A percentile compares a stretch with the other conserved stretches of the same genome.
These are phyloP conservation scores for Penicillium mononematosum DNA, from an alignment of 495 filamentous ascomycete species.

Conservation along the genomic window DNA sequence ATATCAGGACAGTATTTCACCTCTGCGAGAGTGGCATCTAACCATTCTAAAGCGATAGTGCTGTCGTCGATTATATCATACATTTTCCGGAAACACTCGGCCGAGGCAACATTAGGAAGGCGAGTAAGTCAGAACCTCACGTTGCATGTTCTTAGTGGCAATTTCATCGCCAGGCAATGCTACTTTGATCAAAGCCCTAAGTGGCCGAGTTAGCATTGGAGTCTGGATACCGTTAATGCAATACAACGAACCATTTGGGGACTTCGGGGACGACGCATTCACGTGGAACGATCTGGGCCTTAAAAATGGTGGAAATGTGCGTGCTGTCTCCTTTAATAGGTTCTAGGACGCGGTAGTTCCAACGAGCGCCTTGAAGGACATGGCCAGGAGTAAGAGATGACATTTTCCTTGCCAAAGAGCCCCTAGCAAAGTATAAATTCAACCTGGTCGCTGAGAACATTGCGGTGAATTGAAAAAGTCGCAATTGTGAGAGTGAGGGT, in stretches of 20 bases:
- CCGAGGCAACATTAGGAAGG: not conserved
- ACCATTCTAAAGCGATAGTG: slow-evolving; percentile 1
- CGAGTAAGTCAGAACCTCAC: not conserved
- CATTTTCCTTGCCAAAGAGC: not conserved
- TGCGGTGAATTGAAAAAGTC: not conserved
- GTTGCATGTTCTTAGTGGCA: not conserved
- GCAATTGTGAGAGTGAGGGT: not conserved
- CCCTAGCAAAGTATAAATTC: not conserved
- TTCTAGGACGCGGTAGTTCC: not conserved
- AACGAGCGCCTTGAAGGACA: not conserved
- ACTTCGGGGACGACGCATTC: not conserved
- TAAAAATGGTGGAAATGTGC: not conserved
- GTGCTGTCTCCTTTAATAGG: not conserved
- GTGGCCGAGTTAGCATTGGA: not conserved
- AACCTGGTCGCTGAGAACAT: not conserved
- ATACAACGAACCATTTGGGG: not conserved
- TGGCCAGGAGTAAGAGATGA: not conserved
- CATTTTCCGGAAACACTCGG: not conserved
- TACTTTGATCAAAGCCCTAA: not conserved
- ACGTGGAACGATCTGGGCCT: not conserved
- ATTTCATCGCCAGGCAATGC: not conserved
- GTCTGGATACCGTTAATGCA: not conserved
- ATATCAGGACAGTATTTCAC: not conserved
- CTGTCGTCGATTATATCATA: not conserved
- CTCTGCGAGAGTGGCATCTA: not conserved